These are phyloP conservation scores for Calocybe gambosa DNA, from an alignment of 1,284 basidiomycete genomes.

Conservation along the genomic window DNA sequence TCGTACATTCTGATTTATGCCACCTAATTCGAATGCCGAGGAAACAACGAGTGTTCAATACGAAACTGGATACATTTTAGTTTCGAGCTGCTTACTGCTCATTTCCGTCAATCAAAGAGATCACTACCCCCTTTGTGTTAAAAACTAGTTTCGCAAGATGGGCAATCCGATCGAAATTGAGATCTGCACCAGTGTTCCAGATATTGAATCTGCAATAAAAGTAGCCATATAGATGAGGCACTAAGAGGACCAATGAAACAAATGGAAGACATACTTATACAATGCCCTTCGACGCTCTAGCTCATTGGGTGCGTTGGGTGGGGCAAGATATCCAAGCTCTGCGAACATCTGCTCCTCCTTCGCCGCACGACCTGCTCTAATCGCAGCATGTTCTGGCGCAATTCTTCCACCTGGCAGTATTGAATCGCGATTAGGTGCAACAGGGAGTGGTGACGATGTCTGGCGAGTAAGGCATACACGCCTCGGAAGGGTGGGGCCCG, in stretches of 20 bases:
- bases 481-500: conserved; percentile 33
- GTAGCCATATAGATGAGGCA: not conserved
- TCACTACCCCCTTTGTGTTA: conserved; percentile 79
- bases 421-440: conserved; percentile 32
- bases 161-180: conserved; percentile 89
- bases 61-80: conserved; percentile 7
- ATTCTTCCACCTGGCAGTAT: conserved; percentile 33
- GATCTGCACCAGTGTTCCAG: conserved; percentile 76
- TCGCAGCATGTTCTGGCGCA: conserved; percentile 24
- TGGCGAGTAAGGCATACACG: conserved; percentile 53
- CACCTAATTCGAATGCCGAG: conserved; percentile 38
- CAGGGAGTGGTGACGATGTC: conserved; percentile 52
- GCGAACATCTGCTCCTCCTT: conserved; percentile 55
- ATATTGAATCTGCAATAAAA: conserved; percentile 65
- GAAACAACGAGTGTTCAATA: not conserved
- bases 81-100: conserved; percentile 52
- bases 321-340: conserved; percentile 67
- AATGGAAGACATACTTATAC: conserved; percentile 50
- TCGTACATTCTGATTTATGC: conserved; percentile 78
- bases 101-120: conserved; percentile 77
- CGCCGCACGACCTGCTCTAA: conserved; percentile 39
- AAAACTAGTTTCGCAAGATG: conserved; percentile 91
- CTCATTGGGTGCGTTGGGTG: conserved; percentile 80
- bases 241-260: not conserved
- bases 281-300: conserved; percentile 73